Conservation (phyloP, 2,329 filamentous ascomycete genomes). For the Ceratocystis colombiana region DNA sequence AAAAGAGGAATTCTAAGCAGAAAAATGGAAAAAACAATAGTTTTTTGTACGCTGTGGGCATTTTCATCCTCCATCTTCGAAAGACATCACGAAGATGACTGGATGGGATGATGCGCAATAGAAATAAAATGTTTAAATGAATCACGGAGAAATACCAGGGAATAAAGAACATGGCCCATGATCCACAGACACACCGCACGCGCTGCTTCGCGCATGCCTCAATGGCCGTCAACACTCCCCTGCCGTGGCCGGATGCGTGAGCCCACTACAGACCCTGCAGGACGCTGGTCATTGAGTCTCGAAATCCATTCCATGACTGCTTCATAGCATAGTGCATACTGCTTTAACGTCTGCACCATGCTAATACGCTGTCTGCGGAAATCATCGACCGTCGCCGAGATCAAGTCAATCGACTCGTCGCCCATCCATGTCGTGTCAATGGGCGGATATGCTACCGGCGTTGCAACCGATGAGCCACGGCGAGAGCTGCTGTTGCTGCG, state of each 20-base stretch:
- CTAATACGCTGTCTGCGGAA: constrained; percentile 80
- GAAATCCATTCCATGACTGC: constrained; percentile 79
- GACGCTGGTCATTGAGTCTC: constrained; percentile 36
- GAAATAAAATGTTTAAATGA: neutral
- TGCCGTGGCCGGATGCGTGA: constrained; percentile 18
- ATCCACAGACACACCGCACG: neutral
- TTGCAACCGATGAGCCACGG: constrained; percentile 21
- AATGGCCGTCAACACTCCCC: constrained; percentile 19
- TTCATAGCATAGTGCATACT: constrained; percentile 95
- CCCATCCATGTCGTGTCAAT: constrained; percentile 55
- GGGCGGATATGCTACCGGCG: constrained; percentile 22
- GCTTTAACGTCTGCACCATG: constrained; percentile 91
- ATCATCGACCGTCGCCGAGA: constrained; percentile 80
- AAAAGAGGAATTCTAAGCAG: neutral
- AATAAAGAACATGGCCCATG: neutral
- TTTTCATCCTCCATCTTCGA: constrained; percentile 5
- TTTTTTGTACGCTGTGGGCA: neutral
- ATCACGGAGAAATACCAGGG: neutral
- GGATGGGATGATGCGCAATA: neutral
- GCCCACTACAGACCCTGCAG: constrained; percentile 15
- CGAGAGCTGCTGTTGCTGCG: constrained; percentile 24
- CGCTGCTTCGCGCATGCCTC: neutral
- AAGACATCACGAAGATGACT: constrained; percentile 13
- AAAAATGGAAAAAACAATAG: neutral
- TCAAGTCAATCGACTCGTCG: constrained; percentile 62